These are phyloP conservation scores for Phytophthora idaei DNA, from an alignment of 352 stramenopile species.

Conservation along the genomic window DNA sequence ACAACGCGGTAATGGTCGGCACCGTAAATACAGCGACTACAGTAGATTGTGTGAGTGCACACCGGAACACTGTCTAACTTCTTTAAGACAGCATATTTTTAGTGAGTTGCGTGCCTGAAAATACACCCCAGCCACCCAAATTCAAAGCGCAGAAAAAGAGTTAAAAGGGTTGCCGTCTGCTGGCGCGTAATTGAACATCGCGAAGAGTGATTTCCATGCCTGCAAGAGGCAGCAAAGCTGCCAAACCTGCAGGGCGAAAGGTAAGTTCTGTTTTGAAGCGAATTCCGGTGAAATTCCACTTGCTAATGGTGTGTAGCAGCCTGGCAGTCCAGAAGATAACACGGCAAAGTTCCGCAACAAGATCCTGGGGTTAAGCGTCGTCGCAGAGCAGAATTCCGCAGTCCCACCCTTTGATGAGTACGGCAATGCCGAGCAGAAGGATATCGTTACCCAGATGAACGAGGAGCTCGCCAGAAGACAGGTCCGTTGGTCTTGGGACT, in stretches of 20 bases:
- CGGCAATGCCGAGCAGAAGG: slow-evolving; percentile 46
- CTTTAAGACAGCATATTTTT: slow-evolving; percentile 19
- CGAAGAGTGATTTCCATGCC: slow-evolving; percentile 21
- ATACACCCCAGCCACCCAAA: not conserved
- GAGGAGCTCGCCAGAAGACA: slow-evolving; percentile 66
- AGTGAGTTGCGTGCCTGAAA: slow-evolving; percentile 15
- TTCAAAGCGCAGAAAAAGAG: not conserved
- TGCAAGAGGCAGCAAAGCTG: slow-evolving; percentile 22
- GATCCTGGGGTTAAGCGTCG: slow-evolving; percentile 51
- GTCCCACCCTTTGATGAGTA: slow-evolving; percentile 28
- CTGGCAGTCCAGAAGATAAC: slow-evolving; percentile 42
- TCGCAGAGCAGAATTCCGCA: slow-evolving; percentile 50
- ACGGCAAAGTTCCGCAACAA: slow-evolving; percentile 59
- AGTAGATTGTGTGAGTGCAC: slow-evolving; percentile 21
- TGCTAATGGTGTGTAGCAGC: slow-evolving; percentile 20
- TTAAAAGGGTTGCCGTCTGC: not conserved
- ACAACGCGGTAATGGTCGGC: slow-evolving; percentile 18
- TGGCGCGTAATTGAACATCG: slow-evolving; percentile 5
- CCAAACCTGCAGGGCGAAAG: slow-evolving; percentile 27
- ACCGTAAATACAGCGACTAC: slow-evolving; percentile 22
- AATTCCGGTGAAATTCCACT: not conserved
- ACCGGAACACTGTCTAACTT: slow-evolving; percentile 3
- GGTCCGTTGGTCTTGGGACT: slow-evolving; percentile 12
- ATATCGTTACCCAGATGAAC: slow-evolving; percentile 64
- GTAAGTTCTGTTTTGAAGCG: slow-evolving; percentile 10